Percentiles rank a stretch among this genome's conserved stretches.
These are phyloP conservation scores for Wallacemonas collosoma DNA, from an alignment of 208 protist genomes.

Conservation along the genomic window DNA sequence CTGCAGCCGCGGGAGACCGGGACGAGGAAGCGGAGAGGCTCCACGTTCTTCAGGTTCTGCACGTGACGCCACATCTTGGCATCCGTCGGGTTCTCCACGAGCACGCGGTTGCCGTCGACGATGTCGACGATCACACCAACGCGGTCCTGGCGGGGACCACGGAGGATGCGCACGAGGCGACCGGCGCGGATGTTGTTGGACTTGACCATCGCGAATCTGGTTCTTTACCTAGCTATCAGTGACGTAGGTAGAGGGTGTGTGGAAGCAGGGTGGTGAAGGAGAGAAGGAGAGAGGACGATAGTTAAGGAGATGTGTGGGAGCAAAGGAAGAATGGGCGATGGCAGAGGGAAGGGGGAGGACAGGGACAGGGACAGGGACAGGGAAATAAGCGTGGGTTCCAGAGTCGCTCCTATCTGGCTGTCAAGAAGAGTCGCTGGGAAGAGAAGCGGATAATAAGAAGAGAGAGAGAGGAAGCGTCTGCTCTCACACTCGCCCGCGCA, in stretches of 20 bases:
- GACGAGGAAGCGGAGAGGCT: conserved; percentile 80
- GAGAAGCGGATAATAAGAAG: no score
- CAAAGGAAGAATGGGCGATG: no score
- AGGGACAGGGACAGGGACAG: no score
- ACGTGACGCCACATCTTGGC: conserved; percentile 92
- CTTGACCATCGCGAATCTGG: conserved; percentile 49
- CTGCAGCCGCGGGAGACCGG: conserved; percentile 68
- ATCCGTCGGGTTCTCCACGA: conserved; percentile 90
- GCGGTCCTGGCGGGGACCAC: conserved; percentile 63
- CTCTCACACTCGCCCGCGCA: no score
- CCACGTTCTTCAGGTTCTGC: conserved; percentile 88
- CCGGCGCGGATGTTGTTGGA: conserved; percentile 59
- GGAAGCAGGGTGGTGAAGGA: not conserved
- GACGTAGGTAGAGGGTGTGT: not conserved
- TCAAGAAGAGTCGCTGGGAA: no score
- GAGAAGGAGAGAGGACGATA: not conserved
- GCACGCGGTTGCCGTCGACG: conserved; percentile 87
- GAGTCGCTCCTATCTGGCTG: no score
- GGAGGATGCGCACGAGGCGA: conserved; percentile 66
- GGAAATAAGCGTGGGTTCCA: no score
- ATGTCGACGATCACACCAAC: conserved; percentile 85
- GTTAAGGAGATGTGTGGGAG: not conserved
- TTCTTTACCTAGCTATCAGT: conserved; percentile 21
- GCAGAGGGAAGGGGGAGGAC: no score
- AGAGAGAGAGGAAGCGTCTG: no score